Evolutionary conservation across 768 basidiomycete species (phyloP), one percentile per base, ranked within the genome.

Genomic region (Coprinopsis cinerea): DNA sequence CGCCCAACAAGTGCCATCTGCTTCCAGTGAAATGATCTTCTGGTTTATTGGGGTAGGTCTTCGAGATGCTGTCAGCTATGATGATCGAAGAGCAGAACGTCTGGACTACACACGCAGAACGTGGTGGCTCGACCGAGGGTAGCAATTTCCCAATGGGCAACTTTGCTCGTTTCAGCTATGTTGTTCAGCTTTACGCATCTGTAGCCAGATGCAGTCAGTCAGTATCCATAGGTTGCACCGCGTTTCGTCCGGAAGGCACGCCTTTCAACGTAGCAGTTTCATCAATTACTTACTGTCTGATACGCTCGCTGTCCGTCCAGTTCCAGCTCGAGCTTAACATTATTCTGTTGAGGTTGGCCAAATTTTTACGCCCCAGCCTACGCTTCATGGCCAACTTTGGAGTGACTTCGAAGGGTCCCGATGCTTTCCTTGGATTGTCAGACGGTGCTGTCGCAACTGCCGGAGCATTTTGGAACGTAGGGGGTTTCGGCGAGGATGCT

Each of bases 1-100:
- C 80, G 1, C 81, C 81, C n/a, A 73, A 60, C 52, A 79, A 73
- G 20, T 63, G 64, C 53, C 63, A 70, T 1, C 44, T 35, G 18
- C 14, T 24, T 11, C 23, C 37, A 10, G 50, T 7, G 3, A 13
- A 22, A 2, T 30, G 26, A 6, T 40, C 35, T 13, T 42, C 45
- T 7, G 37, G 10, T 6, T 22, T 17, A 45, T 6, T 27, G 3
- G 51, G 45, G 30, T 40, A 46, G 2, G 34, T 30, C 34, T 39
- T 14, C 3, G 28, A 27, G 26, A 7, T 28, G 11, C 20, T 30
- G 2, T 28, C 27, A 45, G 15, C 26, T 14, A 24, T 46, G n/a
- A 10, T 20, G 46, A 22, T 15, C 46, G 4, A 3, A 22, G 11
- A 18, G 13, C 25, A 20, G 49, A 10, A 6, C 26, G 14, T 18